Base-by-base conservation (phyloP, 2,329 filamentous ascomycete species). In the Ramularia collo-cygni region DNA sequence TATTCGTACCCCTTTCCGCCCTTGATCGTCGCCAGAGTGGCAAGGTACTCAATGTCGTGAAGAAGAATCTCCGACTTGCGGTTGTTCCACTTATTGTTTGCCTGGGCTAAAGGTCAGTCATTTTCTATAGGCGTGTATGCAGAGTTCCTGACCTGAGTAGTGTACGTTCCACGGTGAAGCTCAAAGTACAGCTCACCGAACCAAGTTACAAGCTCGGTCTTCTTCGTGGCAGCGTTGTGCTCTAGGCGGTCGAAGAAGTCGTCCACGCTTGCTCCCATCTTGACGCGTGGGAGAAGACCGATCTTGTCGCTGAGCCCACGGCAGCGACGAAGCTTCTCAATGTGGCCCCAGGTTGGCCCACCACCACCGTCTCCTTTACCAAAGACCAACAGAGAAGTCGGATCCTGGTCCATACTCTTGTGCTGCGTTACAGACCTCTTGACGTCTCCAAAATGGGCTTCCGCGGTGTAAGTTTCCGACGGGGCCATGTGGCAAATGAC, bases 131-230 rank as follows among this genome's bases (percentile, higher is more conserved):
- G n/a, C n/a, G n/a, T n/a, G n/a, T n/a, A n/a, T 24, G 21, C 21
- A 6, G 21, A 24, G 21, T 6, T 6, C 6, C 21, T 24, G 21
- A 24, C 21, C 18, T 51, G 55, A 0, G 90, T 95, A 3, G 92
- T 98, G 66, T 96, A 96, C 9, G 90, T 96, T 38, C 92, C 92
- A 44, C 92, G 84, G 62, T 98, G 92, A 35, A 98, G 76, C 65
- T 98, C 92, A 62, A 98, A 95, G 67, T 98, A 98, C 7, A 98
- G 75, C 67, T 98, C 92, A 29, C 92, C 92, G 60, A 95, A 95
- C 92, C 92, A 98, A 1, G 92, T 96, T 16, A 88, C 85, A 38
- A 95, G 82, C 13, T 86, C 74, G 2, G 78, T 77, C 14, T 76
- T 76, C 14, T 71, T 64, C 19, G 70, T 69, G 2, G 58, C 58